Evolutionary conservation across 78 protist species (phyloP).

Genomic region (Isochrysis galbana): DNA sequence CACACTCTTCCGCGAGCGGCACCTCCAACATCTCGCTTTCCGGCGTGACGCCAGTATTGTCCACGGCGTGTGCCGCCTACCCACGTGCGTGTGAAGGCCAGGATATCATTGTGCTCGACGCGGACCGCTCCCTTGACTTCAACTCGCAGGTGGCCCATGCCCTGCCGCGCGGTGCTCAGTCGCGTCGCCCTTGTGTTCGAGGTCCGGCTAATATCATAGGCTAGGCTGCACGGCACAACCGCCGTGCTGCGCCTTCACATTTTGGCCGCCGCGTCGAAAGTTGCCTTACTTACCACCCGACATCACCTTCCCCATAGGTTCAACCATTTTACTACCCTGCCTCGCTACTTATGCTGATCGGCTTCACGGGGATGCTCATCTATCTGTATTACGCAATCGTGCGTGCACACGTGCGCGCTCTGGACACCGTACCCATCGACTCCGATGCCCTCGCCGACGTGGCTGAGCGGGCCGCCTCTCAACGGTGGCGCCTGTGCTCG

Average conservation of each 20-base stretch:
- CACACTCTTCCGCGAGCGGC: too few species aligned
- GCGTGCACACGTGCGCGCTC: neutral
- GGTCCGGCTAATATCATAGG: too few species aligned
- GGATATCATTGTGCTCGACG: neutral
- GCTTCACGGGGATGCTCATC: neutral
- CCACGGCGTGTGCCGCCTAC: too few species aligned
- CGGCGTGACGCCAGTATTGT: too few species aligned
- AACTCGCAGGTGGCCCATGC: neutral
- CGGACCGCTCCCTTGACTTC: neutral
- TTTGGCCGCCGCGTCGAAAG: too few species aligned
- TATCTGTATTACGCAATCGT: neutral
- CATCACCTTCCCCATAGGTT: too few species aligned
- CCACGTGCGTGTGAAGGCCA: neutral
- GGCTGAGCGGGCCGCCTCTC: neutral
- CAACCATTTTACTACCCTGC: neutral
- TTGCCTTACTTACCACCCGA: too few species aligned
- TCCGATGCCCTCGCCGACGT: neutral
- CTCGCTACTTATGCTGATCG: neutral
- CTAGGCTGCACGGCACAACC: too few species aligned
- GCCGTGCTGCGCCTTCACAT: too few species aligned
- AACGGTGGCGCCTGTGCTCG: neutral
- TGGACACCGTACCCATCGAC: neutral
- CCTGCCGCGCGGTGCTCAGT: too few species aligned
- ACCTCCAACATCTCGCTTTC: too few species aligned
- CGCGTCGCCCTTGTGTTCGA: too few species aligned